A percentile compares a stretch with the other conserved stretches of the same genome.
Evolutionary conservation across 2,329 filamentous ascomycete species (phyloP).

Genomic region (Thermoascus crustaceus): DNA sequence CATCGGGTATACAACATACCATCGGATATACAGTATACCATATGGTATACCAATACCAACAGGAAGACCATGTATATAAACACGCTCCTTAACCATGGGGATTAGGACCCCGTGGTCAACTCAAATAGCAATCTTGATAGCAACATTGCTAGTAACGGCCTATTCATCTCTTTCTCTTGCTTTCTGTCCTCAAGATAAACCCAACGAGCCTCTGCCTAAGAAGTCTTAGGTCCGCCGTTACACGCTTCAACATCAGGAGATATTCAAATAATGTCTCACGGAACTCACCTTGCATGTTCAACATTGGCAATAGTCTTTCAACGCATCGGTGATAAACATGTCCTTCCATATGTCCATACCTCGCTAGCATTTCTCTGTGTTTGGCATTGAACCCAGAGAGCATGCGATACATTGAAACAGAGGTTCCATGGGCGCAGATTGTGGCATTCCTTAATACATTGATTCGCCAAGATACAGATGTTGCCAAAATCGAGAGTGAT

Average conservation of each 20-base stretch:
- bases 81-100: too few relatives aligned
- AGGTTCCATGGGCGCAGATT: conserved; percentile 46
- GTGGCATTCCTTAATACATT: conserved; percentile 48
- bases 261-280: conserved; percentile 26
- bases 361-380: conserved; percentile 46
- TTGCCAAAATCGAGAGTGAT: conserved; percentile 27
- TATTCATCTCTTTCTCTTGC: too few relatives aligned
- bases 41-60: too few relatives aligned
- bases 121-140: too few relatives aligned
- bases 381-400: conserved; percentile 29
- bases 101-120: too few relatives aligned
- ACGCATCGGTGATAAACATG: conserved; percentile 43
- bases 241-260: neutral
- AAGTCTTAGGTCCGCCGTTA: conserved; percentile 1
- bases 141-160: too few relatives aligned
- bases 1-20: too few relatives aligned
- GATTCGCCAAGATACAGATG: conserved; percentile 29
- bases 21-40: too few relatives aligned
- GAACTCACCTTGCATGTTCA: conserved; percentile 33
- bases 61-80: too few relatives aligned
- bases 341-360: conserved; percentile 48
- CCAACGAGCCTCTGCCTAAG: too few relatives aligned
- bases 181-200: too few relatives aligned
- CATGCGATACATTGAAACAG: conserved; percentile 32
- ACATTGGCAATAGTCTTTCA: conserved; percentile 38